Base-by-base conservation (phyloP, 805 yeast species). In the Schizosaccharomyces octosporus region DNA sequence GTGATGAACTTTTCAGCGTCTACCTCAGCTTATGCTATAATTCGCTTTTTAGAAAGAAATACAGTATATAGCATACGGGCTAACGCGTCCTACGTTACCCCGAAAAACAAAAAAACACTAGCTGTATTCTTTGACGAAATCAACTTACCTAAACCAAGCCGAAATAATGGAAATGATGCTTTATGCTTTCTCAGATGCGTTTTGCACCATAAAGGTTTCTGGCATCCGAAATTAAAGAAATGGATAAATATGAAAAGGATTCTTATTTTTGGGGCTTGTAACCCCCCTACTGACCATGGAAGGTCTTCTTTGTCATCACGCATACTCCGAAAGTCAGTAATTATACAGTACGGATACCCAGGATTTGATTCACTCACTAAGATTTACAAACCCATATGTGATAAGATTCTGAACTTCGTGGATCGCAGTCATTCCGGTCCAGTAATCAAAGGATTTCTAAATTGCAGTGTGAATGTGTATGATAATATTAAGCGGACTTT, bases 231-330 rank as follows among this genome's bases (percentile, higher is more conserved):
- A 11, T 80, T 79, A 36, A 74, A 76, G 59, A 75, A 75, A 31
- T 90, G 96, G 95, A 80, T 89, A 1, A 64, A 73, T 0, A 63
- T 87, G 7, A 73, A 76, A 19, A 76, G 81, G 58, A 75, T 90
- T 32, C 94, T 85, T 67, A 76, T 90, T 72, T 93, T 88, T n/a
- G 97, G 94, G 7, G 97, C 97, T 0, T 90, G 97, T 69, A 90
- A 90, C 67, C 93, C 96, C 0, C 83, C 95, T 0, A 76, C 82
- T 0, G 94, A 85, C 70, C 79, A 81, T 2, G 95, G 96, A 0
- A 76, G 97, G 63, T 73, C 77, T 11, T 69, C 68, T 2, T 67
- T 90, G 27, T 73, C 81, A 1, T 67, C 73, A 9, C 72, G 96
- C 55, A 83, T 89, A 65, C 70, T 85, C 58, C 75, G 94, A 5